Evolutionary conservation across 768 basidiomycete species (phyloP).

Genomic region (Boletus tylopilopsis): DNA sequence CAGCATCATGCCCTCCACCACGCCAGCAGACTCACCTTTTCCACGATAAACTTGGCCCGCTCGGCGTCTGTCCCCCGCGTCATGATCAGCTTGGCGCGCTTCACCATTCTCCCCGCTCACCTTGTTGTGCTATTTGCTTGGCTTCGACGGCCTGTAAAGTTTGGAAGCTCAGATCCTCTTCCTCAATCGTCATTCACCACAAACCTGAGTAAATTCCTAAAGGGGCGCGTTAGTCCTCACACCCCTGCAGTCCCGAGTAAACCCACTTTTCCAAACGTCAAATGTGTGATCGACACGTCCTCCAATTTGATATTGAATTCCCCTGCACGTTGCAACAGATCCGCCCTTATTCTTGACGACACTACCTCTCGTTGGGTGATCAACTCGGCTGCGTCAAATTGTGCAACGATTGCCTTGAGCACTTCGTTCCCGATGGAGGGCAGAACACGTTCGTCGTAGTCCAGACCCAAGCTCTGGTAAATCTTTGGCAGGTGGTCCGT

Average conservation of each 20-base stretch:
- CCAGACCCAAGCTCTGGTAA: conserved; percentile 91
- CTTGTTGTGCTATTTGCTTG: conserved; percentile 99
- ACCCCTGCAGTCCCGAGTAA: background rate
- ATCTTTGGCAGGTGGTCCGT: conserved; percentile 84
- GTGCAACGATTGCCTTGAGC: conserved; percentile 95
- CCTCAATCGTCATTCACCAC: conserved; percentile 3
- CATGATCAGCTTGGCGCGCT: conserved; percentile 11
- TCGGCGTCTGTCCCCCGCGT: conserved; percentile 74
- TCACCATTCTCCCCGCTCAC: conserved; percentile 37
- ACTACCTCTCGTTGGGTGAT: conserved; percentile 98
- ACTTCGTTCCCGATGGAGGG: conserved; percentile 99
- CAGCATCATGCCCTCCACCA: conserved; percentile 11
- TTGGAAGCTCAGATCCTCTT: background rate
- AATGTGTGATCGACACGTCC: conserved; percentile 94
- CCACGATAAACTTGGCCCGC: conserved; percentile 97
- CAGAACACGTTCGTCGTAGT: conserved; percentile 97
- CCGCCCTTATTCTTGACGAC: conserved; percentile 87
- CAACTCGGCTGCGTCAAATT: conserved; percentile 95
- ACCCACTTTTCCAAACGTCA: conserved; percentile 81
- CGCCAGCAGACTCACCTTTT: conserved; percentile 61
- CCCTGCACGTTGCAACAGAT: conserved; percentile 87
- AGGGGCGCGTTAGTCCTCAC: conserved; percentile 4
- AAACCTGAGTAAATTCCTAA: conserved; percentile 80
- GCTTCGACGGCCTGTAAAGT: conserved; percentile 84
- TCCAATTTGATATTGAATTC: conserved; percentile 96